These are phyloP conservation scores for Bruguiera gymnorhiza DNA, from an alignment of 345 rosid species.

Conservation along the genomic window DNA sequence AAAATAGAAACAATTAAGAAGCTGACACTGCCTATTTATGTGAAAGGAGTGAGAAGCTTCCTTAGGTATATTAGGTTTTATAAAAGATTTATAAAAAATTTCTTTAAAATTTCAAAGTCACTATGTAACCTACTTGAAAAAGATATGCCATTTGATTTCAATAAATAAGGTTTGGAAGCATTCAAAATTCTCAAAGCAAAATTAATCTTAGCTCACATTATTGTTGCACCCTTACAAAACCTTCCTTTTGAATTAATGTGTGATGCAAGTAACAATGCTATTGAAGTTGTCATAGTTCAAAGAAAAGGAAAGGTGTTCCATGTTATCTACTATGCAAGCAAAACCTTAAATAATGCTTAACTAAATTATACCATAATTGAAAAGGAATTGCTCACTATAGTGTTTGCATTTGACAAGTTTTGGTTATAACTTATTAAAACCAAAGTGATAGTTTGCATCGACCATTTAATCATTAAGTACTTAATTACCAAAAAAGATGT, in stretches of 20 bases:
- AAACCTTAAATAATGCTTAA: background rate
- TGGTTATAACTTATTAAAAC: background rate
- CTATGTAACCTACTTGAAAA: no score
- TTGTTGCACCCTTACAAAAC: no score
- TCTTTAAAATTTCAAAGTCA: no score
- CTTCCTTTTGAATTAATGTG: background rate
- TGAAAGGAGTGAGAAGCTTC: no score
- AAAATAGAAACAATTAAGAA: no score
- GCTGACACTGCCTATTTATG: no score
- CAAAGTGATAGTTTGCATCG: background rate
- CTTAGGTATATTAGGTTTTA: no score
- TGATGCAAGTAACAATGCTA: background rate
- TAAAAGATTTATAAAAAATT: no score
- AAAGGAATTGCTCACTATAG: background rate
- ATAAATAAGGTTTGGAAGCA: no score
- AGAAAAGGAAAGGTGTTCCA: background rate
- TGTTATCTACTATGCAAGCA: background rate
- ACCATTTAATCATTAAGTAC: background rate
- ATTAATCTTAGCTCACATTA: no score
- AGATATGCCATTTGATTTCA: no score
- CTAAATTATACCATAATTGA: background rate
- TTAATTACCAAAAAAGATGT: background rate
- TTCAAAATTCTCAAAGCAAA: no score
- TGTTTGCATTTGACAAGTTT: background rate
- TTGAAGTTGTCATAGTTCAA: background rate